A percentile compares a stretch with the other conserved stretches of the same genome.
These are phyloP conservation scores for Diaporthe longicolla DNA, from an alignment of 2,329 filamentous ascomycete species.

Conservation along the genomic window DNA sequence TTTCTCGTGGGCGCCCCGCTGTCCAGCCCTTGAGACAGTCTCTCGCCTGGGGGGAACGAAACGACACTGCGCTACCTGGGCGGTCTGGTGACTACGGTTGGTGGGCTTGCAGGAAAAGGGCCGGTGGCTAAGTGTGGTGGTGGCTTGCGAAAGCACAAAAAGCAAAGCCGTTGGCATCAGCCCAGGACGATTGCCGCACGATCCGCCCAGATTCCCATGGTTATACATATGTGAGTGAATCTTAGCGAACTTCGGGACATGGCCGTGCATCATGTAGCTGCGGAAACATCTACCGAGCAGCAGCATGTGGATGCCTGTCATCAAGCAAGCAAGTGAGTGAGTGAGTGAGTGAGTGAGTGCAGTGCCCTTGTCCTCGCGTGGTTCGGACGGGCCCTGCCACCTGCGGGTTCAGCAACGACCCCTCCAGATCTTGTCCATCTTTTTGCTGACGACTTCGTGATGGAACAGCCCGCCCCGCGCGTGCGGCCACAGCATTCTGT, in stretches of 20 bases:
- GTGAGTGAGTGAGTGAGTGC: too few species aligned
- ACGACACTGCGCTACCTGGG: conserved; percentile 26
- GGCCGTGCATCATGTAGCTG: conserved; percentile 9
- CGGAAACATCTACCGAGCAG: conserved; percentile 22
- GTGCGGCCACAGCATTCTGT: conserved; percentile 18
- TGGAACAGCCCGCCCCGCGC: background rate
- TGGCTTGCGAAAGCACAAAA: conserved; percentile 32
- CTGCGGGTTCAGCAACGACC: background rate
- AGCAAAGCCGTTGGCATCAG: conserved; percentile 12
- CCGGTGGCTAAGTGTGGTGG: conserved; percentile 22
- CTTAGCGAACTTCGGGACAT: conserved; percentile 14
- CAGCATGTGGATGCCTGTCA: conserved; percentile 11
- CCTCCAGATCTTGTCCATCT: background rate
- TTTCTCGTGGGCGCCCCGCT: conserved; percentile 25
- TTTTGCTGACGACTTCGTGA: conserved; percentile 21
- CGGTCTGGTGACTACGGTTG: conserved; percentile 29
- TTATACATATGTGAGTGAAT: conserved; percentile 28
- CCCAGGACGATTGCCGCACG: conserved; percentile 30
- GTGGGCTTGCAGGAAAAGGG: conserved; percentile 26
- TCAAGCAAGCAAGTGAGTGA: background rate
- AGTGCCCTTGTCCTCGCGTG: background rate
- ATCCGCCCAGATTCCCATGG: conserved; percentile 14
- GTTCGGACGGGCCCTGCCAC: background rate
- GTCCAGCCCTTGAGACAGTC: conserved; percentile 29
- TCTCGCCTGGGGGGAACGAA: background rate